Percentiles rank a stretch among this genome's conserved stretches.
Conservation (phyloP, 108 stramenopile genomes). For the Skeletonema marinoi region DNA sequence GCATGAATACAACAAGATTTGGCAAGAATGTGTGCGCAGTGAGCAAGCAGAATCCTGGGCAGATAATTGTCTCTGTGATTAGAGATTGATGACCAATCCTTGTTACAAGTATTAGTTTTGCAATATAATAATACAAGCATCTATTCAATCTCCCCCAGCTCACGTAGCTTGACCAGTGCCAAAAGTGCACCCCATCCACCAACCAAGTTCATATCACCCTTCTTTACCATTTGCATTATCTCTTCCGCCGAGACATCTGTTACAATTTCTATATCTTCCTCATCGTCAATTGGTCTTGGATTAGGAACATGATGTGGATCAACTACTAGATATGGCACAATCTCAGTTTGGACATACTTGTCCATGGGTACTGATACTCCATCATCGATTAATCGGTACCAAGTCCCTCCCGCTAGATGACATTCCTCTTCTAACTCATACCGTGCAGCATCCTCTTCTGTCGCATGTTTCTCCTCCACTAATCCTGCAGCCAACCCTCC, state of each 20-base stretch:
- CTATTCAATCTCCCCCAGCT: conserved; percentile 63
- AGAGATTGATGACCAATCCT: background rate
- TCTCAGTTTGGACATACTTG: conserved; percentile 76
- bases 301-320: conserved; percentile 67
- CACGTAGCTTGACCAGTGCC: conserved; percentile 74
- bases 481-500: conserved; percentile 80
- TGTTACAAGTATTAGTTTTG: background rate
- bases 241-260: conserved; percentile 60
- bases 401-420: conserved; percentile 73
- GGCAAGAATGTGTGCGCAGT: too few relatives aligned
- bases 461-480: conserved; percentile 60
- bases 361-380: conserved; percentile 72
- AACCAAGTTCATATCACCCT: conserved; percentile 83
- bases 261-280: conserved; percentile 86
- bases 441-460: conserved; percentile 52
- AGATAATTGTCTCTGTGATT: background rate
- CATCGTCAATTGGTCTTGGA: conserved; percentile 75
- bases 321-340: conserved; percentile 67
- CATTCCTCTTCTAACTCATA: conserved; percentile 87
- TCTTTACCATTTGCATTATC: conserved; percentile 59
- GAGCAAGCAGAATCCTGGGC: background rate
- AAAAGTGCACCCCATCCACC: conserved; percentile 73
- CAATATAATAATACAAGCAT: background rate
- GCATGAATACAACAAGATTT: too few relatives aligned
- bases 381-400: conserved; percentile 62